A percentile compares a stretch with the other conserved stretches of the same genome.
phyloP scores from a whole-genome alignment of 225 moss, liverwort and hornwort species.

The Thuidium tamariscinum region DNA sequence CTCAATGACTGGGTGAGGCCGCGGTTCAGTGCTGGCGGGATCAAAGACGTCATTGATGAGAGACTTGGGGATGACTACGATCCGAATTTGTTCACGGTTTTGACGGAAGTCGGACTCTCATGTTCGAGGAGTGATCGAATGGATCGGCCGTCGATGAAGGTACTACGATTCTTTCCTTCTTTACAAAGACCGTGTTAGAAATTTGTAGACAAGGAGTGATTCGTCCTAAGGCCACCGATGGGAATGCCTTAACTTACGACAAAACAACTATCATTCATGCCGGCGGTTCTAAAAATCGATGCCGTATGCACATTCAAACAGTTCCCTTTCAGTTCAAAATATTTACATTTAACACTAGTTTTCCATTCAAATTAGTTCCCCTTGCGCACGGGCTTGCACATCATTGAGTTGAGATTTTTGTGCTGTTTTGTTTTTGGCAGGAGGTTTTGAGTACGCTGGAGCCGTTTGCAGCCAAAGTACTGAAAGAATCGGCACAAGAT shows the following conservation, averaged over 20 bases:
- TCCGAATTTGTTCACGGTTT: not conserved
- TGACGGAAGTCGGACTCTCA: not conserved
- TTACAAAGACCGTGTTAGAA: not conserved
- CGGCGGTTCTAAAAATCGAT: not conserved
- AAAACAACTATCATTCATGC: not conserved
- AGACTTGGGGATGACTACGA: not conserved
- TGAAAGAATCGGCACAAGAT: not conserved
- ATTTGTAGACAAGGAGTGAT: not conserved
- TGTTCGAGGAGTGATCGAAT: constrained; percentile 1
- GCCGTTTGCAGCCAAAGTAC: not conserved
- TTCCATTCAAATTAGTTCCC: not conserved
- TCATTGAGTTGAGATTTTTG: not conserved
- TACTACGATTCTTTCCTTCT: not conserved
- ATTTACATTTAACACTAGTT: no score
- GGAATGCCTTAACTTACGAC: not conserved
- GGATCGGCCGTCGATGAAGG: constrained; percentile 25
- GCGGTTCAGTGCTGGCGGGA: not conserved
- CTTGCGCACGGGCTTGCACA: no score
- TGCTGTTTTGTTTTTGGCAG: not conserved
- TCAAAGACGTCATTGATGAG: not conserved
- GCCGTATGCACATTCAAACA: not conserved
- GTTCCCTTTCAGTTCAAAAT: not conserved
- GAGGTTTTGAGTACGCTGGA: not conserved
- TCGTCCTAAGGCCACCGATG: not conserved
- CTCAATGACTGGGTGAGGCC: constrained; percentile 11